phyloP scores from a whole-genome alignment of 192 early-diverging fungal genomes.

The Entophlyctis helioformis region DNA sequence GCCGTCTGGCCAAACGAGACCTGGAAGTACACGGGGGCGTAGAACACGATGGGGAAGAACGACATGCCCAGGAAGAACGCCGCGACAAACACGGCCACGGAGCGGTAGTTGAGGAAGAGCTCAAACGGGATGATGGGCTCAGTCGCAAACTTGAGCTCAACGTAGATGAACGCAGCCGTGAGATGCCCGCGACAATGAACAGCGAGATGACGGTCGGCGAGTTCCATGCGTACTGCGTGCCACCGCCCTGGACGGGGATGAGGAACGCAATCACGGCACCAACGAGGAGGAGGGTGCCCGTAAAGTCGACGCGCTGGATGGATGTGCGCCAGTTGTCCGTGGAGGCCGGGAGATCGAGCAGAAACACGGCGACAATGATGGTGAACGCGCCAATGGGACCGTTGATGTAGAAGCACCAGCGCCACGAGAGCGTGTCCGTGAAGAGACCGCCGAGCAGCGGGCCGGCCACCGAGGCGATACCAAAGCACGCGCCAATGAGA shows the following conservation, averaged over 20 bases:
- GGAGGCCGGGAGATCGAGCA: constrained; percentile 28
- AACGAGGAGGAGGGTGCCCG: constrained; percentile 15
- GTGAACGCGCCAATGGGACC: constrained; percentile 63
- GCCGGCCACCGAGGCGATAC: constrained; percentile 61
- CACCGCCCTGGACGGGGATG: constrained; percentile 9
- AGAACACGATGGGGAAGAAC: constrained; percentile 23
- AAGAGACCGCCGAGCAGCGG: constrained; percentile 78
- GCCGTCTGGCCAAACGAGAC: constrained; percentile 59
- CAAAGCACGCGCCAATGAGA: constrained; percentile 62
- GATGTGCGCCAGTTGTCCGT: constrained; percentile 24
- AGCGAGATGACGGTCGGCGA: constrained; percentile 16
- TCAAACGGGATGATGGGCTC: constrained; percentile 56
- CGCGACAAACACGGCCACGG: constrained; percentile 8
- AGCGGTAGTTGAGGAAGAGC: constrained; percentile 37
- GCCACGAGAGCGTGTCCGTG: constrained; percentile 38
- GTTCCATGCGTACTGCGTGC: constrained; percentile 7
- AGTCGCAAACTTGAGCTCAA: constrained; percentile 47
- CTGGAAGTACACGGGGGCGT: constrained; percentile 51
- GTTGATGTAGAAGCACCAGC: constrained; percentile 61
- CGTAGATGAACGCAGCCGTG: constrained; percentile 27
- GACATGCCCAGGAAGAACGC: constrained; percentile 20
- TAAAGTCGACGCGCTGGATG: constrained; percentile 33
- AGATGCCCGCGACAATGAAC: constrained; percentile 46
- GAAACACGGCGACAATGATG: constrained; percentile 36
- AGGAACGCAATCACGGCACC: constrained; percentile 8